A percentile compares a stretch with the other conserved stretches of the same genome.
These are phyloP conservation scores for Pouteria glomerata DNA, from an alignment of 148 eudicot species.

Conservation along the genomic window DNA sequence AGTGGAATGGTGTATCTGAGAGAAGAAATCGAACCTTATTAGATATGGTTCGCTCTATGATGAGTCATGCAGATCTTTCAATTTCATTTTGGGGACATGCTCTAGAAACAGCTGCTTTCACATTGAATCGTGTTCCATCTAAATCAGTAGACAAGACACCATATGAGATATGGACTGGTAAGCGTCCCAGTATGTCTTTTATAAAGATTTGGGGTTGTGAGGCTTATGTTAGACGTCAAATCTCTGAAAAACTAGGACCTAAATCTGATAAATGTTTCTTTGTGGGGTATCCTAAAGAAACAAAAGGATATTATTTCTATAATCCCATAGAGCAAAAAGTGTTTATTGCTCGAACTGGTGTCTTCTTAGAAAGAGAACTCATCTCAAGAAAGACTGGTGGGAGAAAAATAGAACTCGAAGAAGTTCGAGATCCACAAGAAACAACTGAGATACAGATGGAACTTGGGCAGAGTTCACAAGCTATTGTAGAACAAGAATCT, in stretches of 20 bases:
- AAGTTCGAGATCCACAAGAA: not conserved
- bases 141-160: not conserved
- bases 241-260: not conserved
- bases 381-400: not conserved
- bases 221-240: not conserved
- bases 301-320: not conserved
- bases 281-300: too few species aligned
- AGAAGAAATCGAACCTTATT: too few species aligned
- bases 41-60: slow-evolving; percentile 10
- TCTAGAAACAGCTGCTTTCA: not conserved
- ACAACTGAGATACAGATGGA: not conserved
- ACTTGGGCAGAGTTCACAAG: not conserved
- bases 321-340: not conserved
- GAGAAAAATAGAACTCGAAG: not conserved
- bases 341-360: not conserved
- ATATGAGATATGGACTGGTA: slow-evolving; percentile 10
- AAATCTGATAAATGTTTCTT: not conserved
- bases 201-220: slow-evolving; percentile 1
- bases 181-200: not conserved
- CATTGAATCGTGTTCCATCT: not conserved
- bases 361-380: not conserved
- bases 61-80: not conserved
- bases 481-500: not conserved
- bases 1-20: slow-evolving; percentile 3
- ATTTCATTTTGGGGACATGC: not conserved